Conservation (phyloP, 164 flowering plant species). For the Kingdonia uniflora region DNA sequence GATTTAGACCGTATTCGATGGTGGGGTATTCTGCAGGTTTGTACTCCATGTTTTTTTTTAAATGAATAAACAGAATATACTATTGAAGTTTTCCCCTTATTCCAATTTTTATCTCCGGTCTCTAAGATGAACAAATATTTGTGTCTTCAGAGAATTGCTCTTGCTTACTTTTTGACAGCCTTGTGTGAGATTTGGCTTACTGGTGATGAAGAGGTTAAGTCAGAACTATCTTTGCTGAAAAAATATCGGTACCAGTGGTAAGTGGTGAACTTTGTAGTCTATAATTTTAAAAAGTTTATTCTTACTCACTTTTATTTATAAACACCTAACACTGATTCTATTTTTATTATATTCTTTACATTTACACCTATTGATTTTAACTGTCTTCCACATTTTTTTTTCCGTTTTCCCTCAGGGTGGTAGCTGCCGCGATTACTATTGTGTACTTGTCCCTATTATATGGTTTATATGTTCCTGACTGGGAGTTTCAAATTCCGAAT, state of each 20-base stretch:
- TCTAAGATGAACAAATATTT: not conserved
- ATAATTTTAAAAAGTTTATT: no score
- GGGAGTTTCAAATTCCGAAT: slow-evolving; percentile 44
- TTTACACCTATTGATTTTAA: no score
- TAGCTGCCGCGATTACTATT: slow-evolving; percentile 23
- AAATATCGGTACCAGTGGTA: slow-evolving; percentile 50
- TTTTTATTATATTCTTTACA: no score
- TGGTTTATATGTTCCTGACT: slow-evolving; percentile 70
- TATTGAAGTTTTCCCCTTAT: no score
- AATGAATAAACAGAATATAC: no score
- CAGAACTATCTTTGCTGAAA: slow-evolving; percentile 29
- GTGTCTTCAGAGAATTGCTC: slow-evolving; percentile 54
- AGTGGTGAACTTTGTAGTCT: no score
- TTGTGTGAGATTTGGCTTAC: slow-evolving; percentile 76
- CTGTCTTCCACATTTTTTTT: not conserved
- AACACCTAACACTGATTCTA: no score
- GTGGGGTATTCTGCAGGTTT: slow-evolving; percentile 37
- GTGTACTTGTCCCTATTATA: slow-evolving; percentile 39
- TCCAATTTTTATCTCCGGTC: no score
- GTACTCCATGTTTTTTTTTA: no score
- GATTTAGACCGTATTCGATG: slow-evolving; percentile 48
- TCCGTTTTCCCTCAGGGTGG: slow-evolving; percentile 26
- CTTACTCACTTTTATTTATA: no score
- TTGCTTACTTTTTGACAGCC: slow-evolving; percentile 53
- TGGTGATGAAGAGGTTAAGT: slow-evolving; percentile 23